Evolutionary conservation across 176 grass and related monocot genomes (phyloP), one percentile per base, ranked within the genome.

Genomic region (Oryza meridionalis): DNA sequence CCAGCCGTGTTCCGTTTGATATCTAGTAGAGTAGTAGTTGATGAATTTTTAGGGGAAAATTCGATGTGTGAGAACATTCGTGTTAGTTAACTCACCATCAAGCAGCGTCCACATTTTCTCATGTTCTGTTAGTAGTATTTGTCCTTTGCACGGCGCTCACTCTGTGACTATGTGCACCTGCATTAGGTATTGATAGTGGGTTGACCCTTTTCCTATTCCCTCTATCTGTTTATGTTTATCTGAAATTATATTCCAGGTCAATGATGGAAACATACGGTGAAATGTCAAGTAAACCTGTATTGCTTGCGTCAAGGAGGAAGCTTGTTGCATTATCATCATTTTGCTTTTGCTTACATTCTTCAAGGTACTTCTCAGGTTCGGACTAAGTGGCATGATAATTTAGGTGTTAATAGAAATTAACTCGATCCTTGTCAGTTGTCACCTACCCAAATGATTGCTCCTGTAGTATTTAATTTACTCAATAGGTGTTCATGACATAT

Each of bases 291-390:
- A 83, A 64, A 47, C 11, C 77, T 16, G 64, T 90, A 42, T 67
- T 88, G 49, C 68, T 83, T 73, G 75, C 72, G 16, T 87, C 93
- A 35, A 86, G 83, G 58, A 87, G 96, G 85, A 91, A 96, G 73
- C 67, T 99, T 70, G 66, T 95, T 80, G 85, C 87, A 51, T 78
- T 81, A 32, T 85, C 87, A 46, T 86, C 82, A n/a, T 88, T 99
- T 58, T 77, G 80, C 66, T 73, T 92, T 67, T 86, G 84, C 85
- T 96, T 89, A 70, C 85, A 98, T 88, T 88, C 90, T 85, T 90
- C 96, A 90, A 98, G 89, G 84, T 92, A 93, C 43, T 88, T 94
- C 45, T 81, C 93, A 98, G 96, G 96, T 98, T 95, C 80, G 84
- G 69, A 89, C 86, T 46, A 69, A 79, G 73, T 92, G 67, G 73